phyloP scores from a whole-genome alignment of 2,329 filamentous ascomycete species.

The Cladosporium colombiae region DNA sequence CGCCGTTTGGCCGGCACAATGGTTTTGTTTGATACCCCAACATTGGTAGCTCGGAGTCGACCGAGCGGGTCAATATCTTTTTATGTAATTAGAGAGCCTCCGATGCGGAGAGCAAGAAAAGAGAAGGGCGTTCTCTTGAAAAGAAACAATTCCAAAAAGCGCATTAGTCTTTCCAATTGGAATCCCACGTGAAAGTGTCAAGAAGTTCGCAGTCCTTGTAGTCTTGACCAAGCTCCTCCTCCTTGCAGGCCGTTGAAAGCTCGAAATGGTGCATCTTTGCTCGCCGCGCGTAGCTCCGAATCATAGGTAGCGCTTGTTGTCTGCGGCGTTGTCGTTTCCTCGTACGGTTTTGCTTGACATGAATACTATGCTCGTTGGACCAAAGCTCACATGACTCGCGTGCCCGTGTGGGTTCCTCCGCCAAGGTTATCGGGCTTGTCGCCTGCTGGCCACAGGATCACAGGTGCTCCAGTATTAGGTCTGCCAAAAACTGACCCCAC shows the following conservation, averaged over 20 bases:
- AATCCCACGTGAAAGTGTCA: too few relatives aligned
- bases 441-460: neutral
- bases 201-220: too few relatives aligned
- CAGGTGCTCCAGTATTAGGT: neutral
- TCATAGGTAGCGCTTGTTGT: too few relatives aligned
- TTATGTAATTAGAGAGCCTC: neutral
- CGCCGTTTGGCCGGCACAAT: conserved; percentile 5
- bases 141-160: too few relatives aligned
- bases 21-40: neutral
- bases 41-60: neutral
- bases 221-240: too few relatives aligned
- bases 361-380: neutral
- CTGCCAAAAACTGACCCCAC: neutral
- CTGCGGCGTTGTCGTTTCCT: neutral
- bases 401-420: neutral
- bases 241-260: too few relatives aligned
- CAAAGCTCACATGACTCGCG: neutral
- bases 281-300: too few relatives aligned
- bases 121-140: neutral
- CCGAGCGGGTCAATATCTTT: neutral
- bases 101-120: neutral
- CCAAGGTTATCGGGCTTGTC: neutral
- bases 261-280: too few relatives aligned
- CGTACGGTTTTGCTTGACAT: neutral
- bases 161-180: too few relatives aligned